Evolutionary conservation across 2,329 filamentous ascomycete species (phyloP), one percentile per base, ranked within the genome.

Genomic region (Xylariaceae sp.): DNA sequence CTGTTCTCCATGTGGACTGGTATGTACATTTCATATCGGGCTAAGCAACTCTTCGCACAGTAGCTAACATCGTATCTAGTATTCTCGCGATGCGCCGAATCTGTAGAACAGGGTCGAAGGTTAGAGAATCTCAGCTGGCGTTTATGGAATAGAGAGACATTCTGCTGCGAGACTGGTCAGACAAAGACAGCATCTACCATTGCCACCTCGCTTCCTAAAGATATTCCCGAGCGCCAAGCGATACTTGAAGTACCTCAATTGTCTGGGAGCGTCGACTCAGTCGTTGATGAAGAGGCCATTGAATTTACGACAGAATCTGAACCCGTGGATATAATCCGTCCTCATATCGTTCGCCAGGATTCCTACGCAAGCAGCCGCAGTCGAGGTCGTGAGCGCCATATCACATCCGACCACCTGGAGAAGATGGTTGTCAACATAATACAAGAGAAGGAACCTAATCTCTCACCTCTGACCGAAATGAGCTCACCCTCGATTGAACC

Each of bases 1-100:
- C 80, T 97, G 38, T 94, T 93, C 69, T 90, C 87, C 72, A 94
- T 97, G 80, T 95, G 90, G 89, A 91, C 89, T 64, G 88, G 89
- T 95, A 69, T 78, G 87, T 39, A 43, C 48, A 50, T 45, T 30
- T 32, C n/a, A 45, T 41, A 28, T 22, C n/a, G 19, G 18, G 15
- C 33, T 26, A 11, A 26, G 40, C 26, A 28, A 13, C 30, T 37
- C 38, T 32, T 13, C 35, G 22, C 38, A 41, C 37, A 18, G 38
- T 53, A 48, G 52, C 64, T 69, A 54, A 71, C 61, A 34, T 34
- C 37, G 38, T 39, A 30, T 45, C 32, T 61, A 93, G 89, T 97
- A 46, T 96, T 97, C 63, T 91, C 89, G 38, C 88, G 89, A 68
- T 95, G 91, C 66, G 89, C 89, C 61, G 88, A 93, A 60, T 93